A percentile compares a stretch with the other conserved stretches of the same genome.
Conservation (phyloP, 1,139 yeast species). For the Taphrina deformans region DNA sequence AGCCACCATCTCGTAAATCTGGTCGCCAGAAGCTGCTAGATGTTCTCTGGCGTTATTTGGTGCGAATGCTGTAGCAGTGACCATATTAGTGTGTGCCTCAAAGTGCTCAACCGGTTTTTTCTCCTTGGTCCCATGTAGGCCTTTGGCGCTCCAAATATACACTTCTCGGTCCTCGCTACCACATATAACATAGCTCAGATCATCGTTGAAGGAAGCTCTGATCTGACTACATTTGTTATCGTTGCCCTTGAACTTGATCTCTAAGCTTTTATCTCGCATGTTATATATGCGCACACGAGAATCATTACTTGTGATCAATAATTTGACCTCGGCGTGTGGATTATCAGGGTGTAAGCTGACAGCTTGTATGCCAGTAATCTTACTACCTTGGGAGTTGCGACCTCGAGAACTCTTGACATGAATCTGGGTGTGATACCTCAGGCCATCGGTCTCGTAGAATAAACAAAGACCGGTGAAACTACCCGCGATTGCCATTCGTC, state of each 20-base stretch:
- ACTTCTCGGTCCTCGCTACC: constrained; percentile 54
- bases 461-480: constrained; percentile 75
- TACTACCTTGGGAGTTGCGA: constrained; percentile 47
- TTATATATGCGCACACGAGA: constrained; percentile 71
- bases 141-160: constrained; percentile 61
- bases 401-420: constrained; percentile 49
- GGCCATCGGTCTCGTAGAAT: constrained; percentile 64
- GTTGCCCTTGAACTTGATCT: constrained; percentile 71
- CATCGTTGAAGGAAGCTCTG: constrained; percentile 64
- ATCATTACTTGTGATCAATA: constrained; percentile 65
- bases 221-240: constrained; percentile 71
- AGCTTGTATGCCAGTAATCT: constrained; percentile 55
- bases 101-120: constrained; percentile 39
- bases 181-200: constrained; percentile 49
- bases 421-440: constrained; percentile 57
- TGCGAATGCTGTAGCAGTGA: constrained; percentile 76
- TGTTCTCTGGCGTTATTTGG: constrained; percentile 69
- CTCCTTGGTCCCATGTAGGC: constrained; percentile 36
- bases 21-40: constrained; percentile 72
- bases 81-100: constrained; percentile 72
- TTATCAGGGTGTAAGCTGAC: constrained; percentile 39
- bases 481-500: constrained; percentile 67
- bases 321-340: constrained; percentile 35
- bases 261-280: constrained; percentile 56
- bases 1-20: constrained; percentile 51